These are phyloP conservation scores for Aspergillus luchuensis DNA, from an alignment of 2,329 filamentous ascomycete species.

Conservation along the genomic window DNA sequence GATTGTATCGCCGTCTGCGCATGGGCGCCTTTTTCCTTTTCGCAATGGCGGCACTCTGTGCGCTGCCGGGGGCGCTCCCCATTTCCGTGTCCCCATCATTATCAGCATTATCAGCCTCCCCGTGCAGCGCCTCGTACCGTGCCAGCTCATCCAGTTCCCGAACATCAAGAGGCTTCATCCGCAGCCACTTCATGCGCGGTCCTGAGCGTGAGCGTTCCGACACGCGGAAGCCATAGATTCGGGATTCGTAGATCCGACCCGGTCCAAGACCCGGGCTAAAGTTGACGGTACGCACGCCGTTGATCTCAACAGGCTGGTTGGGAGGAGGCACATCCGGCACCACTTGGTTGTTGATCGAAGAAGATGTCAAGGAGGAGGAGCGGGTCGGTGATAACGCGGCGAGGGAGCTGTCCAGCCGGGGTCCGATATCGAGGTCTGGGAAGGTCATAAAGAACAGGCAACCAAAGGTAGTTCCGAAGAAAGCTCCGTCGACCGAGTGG, in stretches of 20 bases:
- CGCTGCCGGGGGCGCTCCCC: slow-evolving; percentile 27
- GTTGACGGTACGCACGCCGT: slow-evolving; percentile 84
- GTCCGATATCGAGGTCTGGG: slow-evolving; percentile 84
- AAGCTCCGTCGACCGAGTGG: slow-evolving; percentile 94
- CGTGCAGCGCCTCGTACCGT: slow-evolving; percentile 39
- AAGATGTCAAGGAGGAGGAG: slow-evolving; percentile 30
- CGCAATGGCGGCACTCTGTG: slow-evolving; percentile 42
- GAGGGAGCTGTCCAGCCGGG: slow-evolving; percentile 60
- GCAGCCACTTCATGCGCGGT: slow-evolving; percentile 95
- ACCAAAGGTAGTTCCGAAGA: slow-evolving; percentile 96
- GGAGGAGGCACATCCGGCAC: slow-evolving; percentile 40
- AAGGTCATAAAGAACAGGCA: slow-evolving; percentile 98
- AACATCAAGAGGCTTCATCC: slow-evolving; percentile 77
- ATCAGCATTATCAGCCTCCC: slow-evolving; percentile 36
- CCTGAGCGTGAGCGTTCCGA: slow-evolving; percentile 87
- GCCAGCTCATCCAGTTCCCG: slow-evolving; percentile 76
- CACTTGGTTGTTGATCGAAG: slow-evolving; percentile 31
- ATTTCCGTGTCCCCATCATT: slow-evolving; percentile 44
- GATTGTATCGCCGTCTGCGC: slow-evolving; percentile 40
- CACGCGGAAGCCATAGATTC: slow-evolving; percentile 95
- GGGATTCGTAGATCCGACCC: slow-evolving; percentile 86
- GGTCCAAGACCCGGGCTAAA: slow-evolving; percentile 83
- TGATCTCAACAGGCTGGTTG: slow-evolving; percentile 62
- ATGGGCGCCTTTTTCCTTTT: slow-evolving; percentile 48
- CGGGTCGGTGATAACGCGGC: slow-evolving; percentile 31